Evolutionary conservation across 306 rosid species (phyloP).

Genomic region (Sphenostylis stenocarpa): DNA sequence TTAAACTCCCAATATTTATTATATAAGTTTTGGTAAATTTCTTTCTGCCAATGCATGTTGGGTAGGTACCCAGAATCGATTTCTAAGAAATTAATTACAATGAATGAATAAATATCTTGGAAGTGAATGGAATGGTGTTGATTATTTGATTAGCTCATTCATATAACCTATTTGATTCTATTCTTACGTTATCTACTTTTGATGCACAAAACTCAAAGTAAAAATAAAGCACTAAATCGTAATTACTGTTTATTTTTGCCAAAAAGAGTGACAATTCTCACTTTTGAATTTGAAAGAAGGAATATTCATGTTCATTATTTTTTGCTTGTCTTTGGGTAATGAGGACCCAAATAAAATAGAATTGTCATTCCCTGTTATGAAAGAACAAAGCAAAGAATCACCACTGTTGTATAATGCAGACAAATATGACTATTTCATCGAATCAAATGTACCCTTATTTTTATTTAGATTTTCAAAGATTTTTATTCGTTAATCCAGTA

Average conservation of each 20-base stretch:
- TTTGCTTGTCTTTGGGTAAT: slow-evolving; percentile 18
- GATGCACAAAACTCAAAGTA: not conserved
- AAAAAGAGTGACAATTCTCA: not conserved
- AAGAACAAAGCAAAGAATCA: not conserved
- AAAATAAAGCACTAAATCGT: not conserved
- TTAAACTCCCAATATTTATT: no score
- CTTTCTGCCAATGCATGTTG: not conserved
- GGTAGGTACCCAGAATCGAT: no score
- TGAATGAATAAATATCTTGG: not conserved
- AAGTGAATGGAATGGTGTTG: not conserved
- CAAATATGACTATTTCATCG: not conserved
- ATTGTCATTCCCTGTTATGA: slow-evolving; percentile 7
- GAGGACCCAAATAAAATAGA: slow-evolving; percentile 6
- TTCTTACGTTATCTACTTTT: not conserved
- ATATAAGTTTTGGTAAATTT: no score
- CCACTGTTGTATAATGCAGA: slow-evolving; percentile 2
- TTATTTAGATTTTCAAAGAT: not conserved
- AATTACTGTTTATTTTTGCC: not conserved
- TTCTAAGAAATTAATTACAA: not conserved
- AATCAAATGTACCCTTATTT: not conserved
- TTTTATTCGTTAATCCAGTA: not conserved
- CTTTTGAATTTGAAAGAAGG: not conserved
- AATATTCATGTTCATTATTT: not conserved
- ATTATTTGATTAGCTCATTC: not conserved
- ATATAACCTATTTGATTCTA: not conserved